Conservation (phyloP, 1,284 basidiomycete genomes). For the Microbotryum intermedium region DNA sequence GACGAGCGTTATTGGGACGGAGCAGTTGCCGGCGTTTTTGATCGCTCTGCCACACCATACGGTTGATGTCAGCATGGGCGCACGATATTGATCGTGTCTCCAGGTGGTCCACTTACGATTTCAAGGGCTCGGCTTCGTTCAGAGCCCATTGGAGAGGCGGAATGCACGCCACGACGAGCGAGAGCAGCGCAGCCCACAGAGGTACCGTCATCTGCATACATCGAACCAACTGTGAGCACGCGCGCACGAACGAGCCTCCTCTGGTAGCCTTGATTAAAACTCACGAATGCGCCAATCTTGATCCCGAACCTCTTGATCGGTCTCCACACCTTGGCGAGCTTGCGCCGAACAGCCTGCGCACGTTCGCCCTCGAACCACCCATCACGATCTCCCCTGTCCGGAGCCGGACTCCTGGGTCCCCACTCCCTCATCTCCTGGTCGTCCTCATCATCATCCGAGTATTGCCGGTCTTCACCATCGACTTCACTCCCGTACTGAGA, state of each 20-base stretch:
- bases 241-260: neutral
- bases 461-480: constrained; percentile 20
- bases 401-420: constrained; percentile 19
- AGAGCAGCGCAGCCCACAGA: constrained; percentile 40
- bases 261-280: constrained; percentile 16
- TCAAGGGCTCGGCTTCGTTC: constrained; percentile 38
- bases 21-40: constrained; percentile 41
- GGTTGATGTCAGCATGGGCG: neutral
- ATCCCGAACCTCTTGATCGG: constrained; percentile 21
- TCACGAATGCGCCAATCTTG: constrained; percentile 32
- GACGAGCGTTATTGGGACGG: constrained; percentile 43
- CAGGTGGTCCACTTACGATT: constrained; percentile 28
- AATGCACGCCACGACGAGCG: constrained; percentile 41
- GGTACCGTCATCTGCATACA: constrained; percentile 37
- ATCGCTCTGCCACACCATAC: constrained; percentile 35
- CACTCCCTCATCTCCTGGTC: constrained; percentile 27
- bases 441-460: constrained; percentile 22
- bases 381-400: constrained; percentile 1
- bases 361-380: neutral
- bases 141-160: constrained; percentile 40
- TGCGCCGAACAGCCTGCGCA: neutral
- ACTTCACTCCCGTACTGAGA: constrained; percentile 29
- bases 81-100: too few relatives aligned
- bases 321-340: constrained; percentile 9
- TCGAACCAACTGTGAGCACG: constrained; percentile 7